Conservation (phyloP, 495 filamentous ascomycete genomes). For the Neurospora sublineolata region DNA sequence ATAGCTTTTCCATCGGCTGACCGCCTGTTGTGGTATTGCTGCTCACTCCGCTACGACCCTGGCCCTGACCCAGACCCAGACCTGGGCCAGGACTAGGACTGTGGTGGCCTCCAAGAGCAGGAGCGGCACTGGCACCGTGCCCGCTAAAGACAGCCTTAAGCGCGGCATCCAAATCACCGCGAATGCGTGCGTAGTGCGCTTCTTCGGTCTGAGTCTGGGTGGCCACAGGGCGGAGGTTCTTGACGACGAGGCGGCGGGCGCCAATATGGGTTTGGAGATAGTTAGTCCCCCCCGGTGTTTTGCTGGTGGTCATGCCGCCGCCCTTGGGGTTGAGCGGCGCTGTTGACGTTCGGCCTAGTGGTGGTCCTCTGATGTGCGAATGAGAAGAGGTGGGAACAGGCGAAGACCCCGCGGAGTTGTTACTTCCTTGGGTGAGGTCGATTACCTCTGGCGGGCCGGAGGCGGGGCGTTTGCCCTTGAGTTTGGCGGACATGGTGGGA, state of each 20-base stretch:
- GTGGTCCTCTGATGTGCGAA: background rate
- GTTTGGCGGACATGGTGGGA: conserved; percentile 21
- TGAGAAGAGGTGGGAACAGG: background rate
- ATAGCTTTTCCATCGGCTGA: conserved; percentile 73
- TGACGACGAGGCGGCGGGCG: conserved; percentile 74
- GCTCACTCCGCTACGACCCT: background rate
- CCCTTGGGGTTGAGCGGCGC: background rate
- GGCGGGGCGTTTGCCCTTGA: conserved; percentile 26
- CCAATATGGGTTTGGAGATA: conserved; percentile 47
- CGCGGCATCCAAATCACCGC: conserved; percentile 59
- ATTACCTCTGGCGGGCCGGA: conserved; percentile 16
- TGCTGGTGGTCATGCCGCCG: background rate
- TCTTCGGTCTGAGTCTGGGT: conserved; percentile 25
- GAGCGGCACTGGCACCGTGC: background rate
- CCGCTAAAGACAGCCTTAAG: conserved; percentile 55
- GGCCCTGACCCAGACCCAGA: background rate
- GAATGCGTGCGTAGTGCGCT: conserved; percentile 61
- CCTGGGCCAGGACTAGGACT: background rate
- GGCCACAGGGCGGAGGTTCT: conserved; percentile 63
- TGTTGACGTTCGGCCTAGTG: background rate
- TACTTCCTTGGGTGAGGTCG: conserved; percentile 21
- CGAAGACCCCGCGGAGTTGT: background rate
- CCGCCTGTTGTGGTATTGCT: background rate
- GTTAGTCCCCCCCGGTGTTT: conserved; percentile 3
- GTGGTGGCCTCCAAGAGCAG: background rate